Percentiles rank a stretch among this genome's conserved stretches.
Conservation (phyloP, 768 basidiomycete genomes). For the Suillus variegatus region DNA sequence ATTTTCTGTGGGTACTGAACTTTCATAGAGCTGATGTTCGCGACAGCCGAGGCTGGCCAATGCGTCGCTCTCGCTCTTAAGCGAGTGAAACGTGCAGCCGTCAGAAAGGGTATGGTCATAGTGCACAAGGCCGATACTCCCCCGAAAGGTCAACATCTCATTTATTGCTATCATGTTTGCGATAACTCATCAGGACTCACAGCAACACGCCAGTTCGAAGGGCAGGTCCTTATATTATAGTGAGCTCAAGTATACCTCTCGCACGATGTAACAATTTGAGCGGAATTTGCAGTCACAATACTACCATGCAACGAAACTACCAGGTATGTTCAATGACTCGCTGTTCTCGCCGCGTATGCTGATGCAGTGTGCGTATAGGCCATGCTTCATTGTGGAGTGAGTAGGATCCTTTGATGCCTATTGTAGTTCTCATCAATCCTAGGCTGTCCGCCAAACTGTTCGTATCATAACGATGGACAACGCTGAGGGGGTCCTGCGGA, state of each 20-base stretch:
- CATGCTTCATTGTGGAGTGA: conserved; percentile 90
- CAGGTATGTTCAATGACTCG: conserved; percentile 52
- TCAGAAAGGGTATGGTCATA: conserved; percentile 95
- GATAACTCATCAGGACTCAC: not conserved
- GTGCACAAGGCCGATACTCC: conserved; percentile 77
- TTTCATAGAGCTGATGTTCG: conserved; percentile 76
- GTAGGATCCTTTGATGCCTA: conserved; percentile 22
- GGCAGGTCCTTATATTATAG: conserved; percentile 92
- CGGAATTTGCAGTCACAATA: conserved; percentile 67
- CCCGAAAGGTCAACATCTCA: conserved; percentile 60
- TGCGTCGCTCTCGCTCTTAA: conserved; percentile 93
- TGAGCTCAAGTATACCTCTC: conserved; percentile 37
- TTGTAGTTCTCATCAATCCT: conserved; percentile 10
- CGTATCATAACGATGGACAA: conserved; percentile 90
- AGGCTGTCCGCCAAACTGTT: conserved; percentile 92
- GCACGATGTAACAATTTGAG: not conserved
- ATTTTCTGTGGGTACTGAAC: conserved; percentile 6
- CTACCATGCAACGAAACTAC: conserved; percentile 90
- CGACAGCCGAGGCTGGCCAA: conserved; percentile 91
- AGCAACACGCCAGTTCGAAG: conserved; percentile 89
- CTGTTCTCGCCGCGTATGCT: not conserved
- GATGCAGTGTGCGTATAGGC: conserved; percentile 44
- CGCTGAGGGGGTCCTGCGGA: conserved; percentile 84
- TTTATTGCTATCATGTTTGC: not conserved
- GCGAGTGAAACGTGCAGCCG: conserved; percentile 74